Percentiles rank a stretch among this genome's conserved stretches.
Evolutionary conservation across 2,329 filamentous ascomycete genomes (phyloP).

Genomic region (Colletotrichum phormii): DNA sequence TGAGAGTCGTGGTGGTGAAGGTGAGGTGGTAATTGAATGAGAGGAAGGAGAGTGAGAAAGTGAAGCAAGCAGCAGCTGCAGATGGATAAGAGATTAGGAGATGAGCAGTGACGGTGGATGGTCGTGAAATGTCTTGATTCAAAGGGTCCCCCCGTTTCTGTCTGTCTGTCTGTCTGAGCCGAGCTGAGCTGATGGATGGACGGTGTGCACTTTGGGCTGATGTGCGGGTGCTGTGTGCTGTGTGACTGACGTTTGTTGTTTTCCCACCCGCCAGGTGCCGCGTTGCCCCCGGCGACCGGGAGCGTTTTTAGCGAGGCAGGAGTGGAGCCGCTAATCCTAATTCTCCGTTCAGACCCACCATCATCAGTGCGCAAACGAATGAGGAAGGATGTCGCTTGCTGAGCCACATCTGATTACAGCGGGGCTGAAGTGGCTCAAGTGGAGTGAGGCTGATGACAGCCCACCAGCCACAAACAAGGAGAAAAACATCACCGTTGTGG

Average conservation of each 20-base stretch:
- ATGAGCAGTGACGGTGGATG: background rate
- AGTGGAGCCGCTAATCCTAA: background rate
- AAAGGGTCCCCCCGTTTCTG: slow-evolving; percentile 7
- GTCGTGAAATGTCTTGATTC: slow-evolving; percentile 25
- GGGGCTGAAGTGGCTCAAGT: background rate
- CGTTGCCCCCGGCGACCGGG: slow-evolving; percentile 37
- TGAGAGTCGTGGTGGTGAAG: background rate
- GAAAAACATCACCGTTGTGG: background rate
- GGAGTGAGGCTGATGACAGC: background rate
- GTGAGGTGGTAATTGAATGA: no score
- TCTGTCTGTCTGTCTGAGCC: background rate
- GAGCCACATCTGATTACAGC: background rate
- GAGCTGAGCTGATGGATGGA: no score
- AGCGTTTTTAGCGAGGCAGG: slow-evolving; percentile 32
- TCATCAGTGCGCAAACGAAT: background rate
- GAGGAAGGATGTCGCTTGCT: background rate
- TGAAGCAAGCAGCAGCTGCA: slow-evolving; percentile 19
- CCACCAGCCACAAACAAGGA: slow-evolving; percentile 28
- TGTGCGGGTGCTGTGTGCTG: background rate
- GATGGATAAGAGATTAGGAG: slow-evolving; percentile 35
- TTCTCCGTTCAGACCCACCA: background rate
- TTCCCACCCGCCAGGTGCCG: slow-evolving; percentile 18
- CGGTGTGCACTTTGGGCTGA: no score
- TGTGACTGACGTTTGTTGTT: slow-evolving; percentile 38
- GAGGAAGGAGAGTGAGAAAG: slow-evolving; percentile 6